Conservation (phyloP, 805 yeast species). For the Sporopachydermia lactativora region DNA sequence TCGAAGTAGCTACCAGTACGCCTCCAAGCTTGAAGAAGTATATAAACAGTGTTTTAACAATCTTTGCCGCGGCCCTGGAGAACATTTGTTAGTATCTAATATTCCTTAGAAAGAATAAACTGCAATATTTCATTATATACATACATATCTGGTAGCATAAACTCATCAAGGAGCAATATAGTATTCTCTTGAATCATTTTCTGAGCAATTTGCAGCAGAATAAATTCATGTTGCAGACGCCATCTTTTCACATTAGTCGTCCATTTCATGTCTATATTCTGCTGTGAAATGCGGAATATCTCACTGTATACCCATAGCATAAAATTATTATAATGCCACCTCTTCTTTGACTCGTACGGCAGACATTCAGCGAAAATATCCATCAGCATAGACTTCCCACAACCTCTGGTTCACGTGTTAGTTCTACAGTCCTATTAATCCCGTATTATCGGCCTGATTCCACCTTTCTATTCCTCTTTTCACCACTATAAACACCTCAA, state of each 20-base stretch:
- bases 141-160: conserved; percentile 56
- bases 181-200: conserved; percentile 45
- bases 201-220: conserved; percentile 52
- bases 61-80: conserved; percentile 45
- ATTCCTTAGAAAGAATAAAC: background rate
- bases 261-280: conserved; percentile 10
- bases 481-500: no score
- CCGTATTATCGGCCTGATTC: no score
- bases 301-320: conserved; percentile 54
- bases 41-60: conserved; percentile 47
- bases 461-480: no score
- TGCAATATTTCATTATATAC: background rate
- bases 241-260: conserved; percentile 14
- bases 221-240: conserved; percentile 42
- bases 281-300: conserved; percentile 39
- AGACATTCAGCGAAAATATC: conserved; percentile 55
- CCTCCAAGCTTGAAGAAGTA: conserved; percentile 65
- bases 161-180: conserved; percentile 53
- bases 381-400: conserved; percentile 64
- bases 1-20: conserved; percentile 60
- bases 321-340: conserved; percentile 63
- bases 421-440: no score
- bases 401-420: no score
- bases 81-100: background rate
- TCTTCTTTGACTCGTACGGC: conserved; percentile 46